Conservation (phyloP, 1,284 basidiomycete genomes). For the Ustilago hordei region DNA sequence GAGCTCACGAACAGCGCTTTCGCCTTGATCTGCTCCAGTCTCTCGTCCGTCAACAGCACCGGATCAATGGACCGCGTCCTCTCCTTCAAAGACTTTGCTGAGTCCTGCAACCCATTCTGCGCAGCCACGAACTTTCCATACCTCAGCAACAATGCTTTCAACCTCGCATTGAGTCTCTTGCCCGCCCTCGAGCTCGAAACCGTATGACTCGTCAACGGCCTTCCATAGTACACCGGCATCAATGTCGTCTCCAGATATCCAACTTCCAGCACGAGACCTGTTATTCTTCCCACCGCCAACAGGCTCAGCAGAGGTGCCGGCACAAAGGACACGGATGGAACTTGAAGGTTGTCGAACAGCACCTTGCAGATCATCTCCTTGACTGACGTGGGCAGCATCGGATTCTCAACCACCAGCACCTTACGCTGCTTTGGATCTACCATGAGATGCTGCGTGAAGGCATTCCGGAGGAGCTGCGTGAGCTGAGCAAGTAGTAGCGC, state of each 20-base stretch:
- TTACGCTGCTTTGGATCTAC: conserved; percentile 93
- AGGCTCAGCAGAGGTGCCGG: conserved; percentile 82
- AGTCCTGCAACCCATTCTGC: conserved; percentile 34
- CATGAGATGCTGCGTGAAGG: conserved; percentile 76
- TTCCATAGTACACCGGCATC: conserved; percentile 75
- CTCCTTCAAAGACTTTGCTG: conserved; percentile 21
- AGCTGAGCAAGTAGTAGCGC: conserved; percentile 52
- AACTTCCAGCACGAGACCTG: conserved; percentile 90
- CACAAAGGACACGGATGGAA: conserved; percentile 87
- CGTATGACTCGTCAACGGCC: conserved; percentile 40
- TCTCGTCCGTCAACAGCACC: conserved; percentile 42
- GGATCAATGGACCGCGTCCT: conserved; percentile 24
- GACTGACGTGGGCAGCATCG: conserved; percentile 84
- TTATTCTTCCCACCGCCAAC: conserved; percentile 85
- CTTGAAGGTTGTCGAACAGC: conserved; percentile 89
- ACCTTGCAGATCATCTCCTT: conserved; percentile 88
- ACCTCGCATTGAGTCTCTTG: conserved; percentile 28
- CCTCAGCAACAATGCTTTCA: conserved; percentile 42
- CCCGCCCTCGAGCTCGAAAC: conserved; percentile 50
- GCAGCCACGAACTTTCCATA: conserved; percentile 48
- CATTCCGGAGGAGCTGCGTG: conserved; percentile 48
- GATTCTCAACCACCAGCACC: conserved; percentile 90
- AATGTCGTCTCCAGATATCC: conserved; percentile 90
- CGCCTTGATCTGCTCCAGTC: conserved; percentile 58
- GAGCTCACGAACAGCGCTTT: conserved; percentile 57